Percentiles rank a stretch among this genome's conserved stretches.
phyloP scores from a whole-genome alignment of 495 filamentous ascomycete genomes.

The Acidomyces sp. region DNA sequence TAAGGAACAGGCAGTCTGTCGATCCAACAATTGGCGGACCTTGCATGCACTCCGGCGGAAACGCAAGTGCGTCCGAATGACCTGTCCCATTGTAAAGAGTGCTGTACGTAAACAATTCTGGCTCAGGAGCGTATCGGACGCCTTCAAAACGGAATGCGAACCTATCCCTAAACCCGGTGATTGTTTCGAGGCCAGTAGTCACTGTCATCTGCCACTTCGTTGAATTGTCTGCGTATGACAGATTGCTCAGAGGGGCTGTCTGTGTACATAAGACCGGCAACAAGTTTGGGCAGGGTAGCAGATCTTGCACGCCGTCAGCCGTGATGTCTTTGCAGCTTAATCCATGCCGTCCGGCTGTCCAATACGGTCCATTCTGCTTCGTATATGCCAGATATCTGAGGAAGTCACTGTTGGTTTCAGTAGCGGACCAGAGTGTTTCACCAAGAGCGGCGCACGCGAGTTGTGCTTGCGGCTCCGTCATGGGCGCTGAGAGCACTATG shows the following conservation, averaged over 20 bases:
- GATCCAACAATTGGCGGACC: constrained; percentile 23
- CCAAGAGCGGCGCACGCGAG: constrained; percentile 2
- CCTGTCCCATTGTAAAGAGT: constrained; percentile 11
- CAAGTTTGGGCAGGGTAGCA: not conserved
- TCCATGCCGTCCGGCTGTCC: constrained; percentile 9
- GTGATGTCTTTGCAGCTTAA: constrained; percentile 4
- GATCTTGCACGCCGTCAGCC: constrained; percentile 1
- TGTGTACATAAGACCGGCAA: constrained; percentile 20
- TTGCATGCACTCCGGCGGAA: constrained; percentile 34
- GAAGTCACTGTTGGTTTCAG: constrained; percentile 1
- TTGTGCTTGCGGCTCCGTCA: constrained; percentile 5
- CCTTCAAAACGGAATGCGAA: constrained; percentile 37
- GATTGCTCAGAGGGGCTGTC: constrained; percentile 16
- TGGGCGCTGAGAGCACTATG: constrained; percentile 6
- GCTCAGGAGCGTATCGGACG: constrained; percentile 21
- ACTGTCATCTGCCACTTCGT: constrained; percentile 12
- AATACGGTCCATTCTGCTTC: constrained; percentile 8
- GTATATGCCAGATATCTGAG: constrained; percentile 4
- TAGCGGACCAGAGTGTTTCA: constrained; percentile 7
- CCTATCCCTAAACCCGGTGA: constrained; percentile 31
- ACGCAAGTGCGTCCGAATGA: constrained; percentile 26
- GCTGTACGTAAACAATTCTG: constrained; percentile 20
- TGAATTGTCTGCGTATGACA: constrained; percentile 16
- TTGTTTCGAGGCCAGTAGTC: not conserved
- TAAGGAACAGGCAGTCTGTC: constrained; percentile 43